These are phyloP conservation scores for Solanum pimpinellifolium DNA, from an alignment of 257 asterid species.

Conservation along the genomic window DNA sequence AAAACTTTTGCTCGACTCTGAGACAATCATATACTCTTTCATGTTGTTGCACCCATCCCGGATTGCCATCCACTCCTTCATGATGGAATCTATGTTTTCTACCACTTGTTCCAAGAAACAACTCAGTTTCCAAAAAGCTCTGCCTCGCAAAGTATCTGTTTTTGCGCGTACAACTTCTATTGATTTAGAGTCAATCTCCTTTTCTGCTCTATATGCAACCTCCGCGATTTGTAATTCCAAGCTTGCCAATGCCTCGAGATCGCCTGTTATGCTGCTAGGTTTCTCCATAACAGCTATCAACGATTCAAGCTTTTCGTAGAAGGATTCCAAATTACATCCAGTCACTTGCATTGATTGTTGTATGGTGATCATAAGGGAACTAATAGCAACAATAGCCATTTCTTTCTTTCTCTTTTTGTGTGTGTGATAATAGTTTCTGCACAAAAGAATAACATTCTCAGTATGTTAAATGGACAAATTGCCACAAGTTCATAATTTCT, in stretches of 20 bases:
- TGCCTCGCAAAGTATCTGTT: not conserved
- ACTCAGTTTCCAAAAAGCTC: not conserved
- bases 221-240: not conserved
- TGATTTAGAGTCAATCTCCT: not conserved
- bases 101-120: not conserved
- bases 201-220: not conserved
- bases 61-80: not conserved
- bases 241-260: not conserved
- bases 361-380: not conserved
- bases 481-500: not conserved
- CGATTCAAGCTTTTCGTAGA: not conserved
- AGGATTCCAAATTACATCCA: not conserved
- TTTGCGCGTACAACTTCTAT: not conserved
- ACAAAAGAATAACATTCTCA: not conserved
- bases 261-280: not conserved
- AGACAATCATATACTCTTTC: not conserved
- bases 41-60: not conserved
- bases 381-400: not conserved
- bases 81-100: not conserved
- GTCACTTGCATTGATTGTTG: not conserved
- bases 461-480: not conserved
- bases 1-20: accelerated
- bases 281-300: not conserved
- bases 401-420: not conserved
- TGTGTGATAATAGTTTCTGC: not conserved